A percentile compares a stretch with the other conserved stretches of the same genome.
These are phyloP conservation scores for Takakia lepidozioides DNA, from an alignment of 225 moss, liverwort and hornwort genomes.

Conservation along the genomic window DNA sequence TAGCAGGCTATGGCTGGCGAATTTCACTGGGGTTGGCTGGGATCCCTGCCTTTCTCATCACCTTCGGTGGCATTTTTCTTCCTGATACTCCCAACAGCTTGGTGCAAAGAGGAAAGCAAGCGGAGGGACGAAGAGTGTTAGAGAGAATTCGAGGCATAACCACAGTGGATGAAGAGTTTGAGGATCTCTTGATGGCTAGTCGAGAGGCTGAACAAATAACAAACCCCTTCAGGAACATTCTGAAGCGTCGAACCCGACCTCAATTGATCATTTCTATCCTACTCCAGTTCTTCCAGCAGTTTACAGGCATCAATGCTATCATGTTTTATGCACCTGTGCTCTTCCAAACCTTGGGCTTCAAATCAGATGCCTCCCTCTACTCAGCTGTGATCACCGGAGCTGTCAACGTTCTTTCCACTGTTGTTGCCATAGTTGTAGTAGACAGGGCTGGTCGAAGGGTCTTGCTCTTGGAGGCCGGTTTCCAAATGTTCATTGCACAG, in stretches of 20 bases:
- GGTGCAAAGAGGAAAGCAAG: conserved; percentile 1
- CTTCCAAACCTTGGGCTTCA: conserved; percentile 3
- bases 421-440: conserved; percentile 1
- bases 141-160: not conserved
- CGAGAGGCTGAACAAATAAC: not conserved
- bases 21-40: not conserved
- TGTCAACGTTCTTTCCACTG: not conserved
- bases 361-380: not conserved
- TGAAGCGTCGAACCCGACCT: not conserved
- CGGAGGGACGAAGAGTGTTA: not conserved
- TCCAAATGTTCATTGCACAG: conserved; percentile 5
- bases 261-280: conserved; percentile 1
- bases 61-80: not conserved
- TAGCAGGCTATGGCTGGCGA: not conserved
- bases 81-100: conserved; percentile 1
- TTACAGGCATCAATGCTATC: conserved; percentile 7
- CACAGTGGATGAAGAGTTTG: not conserved
- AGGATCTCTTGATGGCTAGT: not conserved
- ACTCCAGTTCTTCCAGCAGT: conserved; percentile 1
- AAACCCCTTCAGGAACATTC: conserved; percentile 1
- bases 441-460: conserved; percentile 2
- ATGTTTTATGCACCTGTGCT: not conserved
- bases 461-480: not conserved
- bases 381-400: conserved; percentile 1
- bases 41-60: not conserved